These are phyloP conservation scores for Fusarium globosum DNA, from an alignment of 2,329 filamentous ascomycete genomes.

Conservation along the genomic window DNA sequence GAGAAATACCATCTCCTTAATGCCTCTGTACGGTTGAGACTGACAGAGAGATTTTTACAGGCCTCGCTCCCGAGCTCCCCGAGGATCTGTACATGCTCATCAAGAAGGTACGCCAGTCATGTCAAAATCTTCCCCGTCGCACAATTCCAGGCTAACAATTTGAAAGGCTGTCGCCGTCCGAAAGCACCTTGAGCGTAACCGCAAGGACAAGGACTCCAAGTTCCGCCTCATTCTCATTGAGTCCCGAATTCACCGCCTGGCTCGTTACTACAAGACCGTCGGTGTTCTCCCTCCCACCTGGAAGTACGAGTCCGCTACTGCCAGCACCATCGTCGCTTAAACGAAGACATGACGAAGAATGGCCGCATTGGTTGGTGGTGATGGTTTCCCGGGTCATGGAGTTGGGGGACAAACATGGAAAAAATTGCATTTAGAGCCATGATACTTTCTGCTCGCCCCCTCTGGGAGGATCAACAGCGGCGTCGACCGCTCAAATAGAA, in stretches of 20 bases:
- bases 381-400: constrained; percentile 56
- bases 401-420: constrained; percentile 56
- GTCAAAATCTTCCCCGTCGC: neutral
- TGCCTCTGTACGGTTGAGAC: constrained; percentile 93
- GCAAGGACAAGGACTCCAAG: constrained; percentile 99
- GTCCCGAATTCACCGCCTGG: constrained; percentile 99
- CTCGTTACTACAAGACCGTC: constrained; percentile 99
- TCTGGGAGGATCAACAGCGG: constrained; percentile 48
- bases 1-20: constrained; percentile 46
- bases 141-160: constrained; percentile 1
- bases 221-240: constrained; percentile 99
- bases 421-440: constrained; percentile 60
- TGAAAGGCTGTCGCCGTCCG: constrained; percentile 91
- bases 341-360: constrained; percentile 45
- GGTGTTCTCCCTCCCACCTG: constrained; percentile 88
- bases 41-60: constrained; percentile 93
- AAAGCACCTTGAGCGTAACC: constrained; percentile 99
- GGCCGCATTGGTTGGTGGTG: constrained; percentile 44
- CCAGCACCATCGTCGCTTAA: constrained; percentile 94
- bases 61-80: constrained; percentile 97
- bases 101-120: constrained; percentile 83
- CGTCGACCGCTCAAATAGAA: constrained; percentile 50
- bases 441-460: constrained; percentile 54
- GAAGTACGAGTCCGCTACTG: constrained; percentile 98
- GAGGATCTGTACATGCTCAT: constrained; percentile 99